phyloP scores from a whole-genome alignment of 345 rosid genomes.

The Pugionium cornutum region DNA sequence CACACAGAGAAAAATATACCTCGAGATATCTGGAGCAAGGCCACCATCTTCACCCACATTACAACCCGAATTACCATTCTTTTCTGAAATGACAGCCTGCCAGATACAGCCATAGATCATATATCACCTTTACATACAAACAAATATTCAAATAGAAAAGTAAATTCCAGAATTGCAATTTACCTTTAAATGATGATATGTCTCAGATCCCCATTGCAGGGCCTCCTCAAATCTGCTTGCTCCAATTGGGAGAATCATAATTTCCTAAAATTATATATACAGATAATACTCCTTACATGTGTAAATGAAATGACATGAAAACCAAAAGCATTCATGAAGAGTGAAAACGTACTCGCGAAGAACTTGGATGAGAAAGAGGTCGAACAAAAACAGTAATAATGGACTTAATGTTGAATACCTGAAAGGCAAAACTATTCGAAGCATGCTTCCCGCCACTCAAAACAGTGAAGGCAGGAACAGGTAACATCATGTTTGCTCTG shows the following conservation, averaged over 20 bases:
- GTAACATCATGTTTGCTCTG: conserved; percentile 62
- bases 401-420: conserved; percentile 48
- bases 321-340: conserved; percentile 2
- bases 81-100: conserved; percentile 91
- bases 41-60: conserved; percentile 97
- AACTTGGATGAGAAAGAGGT: conserved; percentile 18
- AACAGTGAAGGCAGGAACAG: conserved; percentile 93
- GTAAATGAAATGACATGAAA: not conserved
- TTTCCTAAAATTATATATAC: conserved; percentile 56
- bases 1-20: conserved; percentile 46
- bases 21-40: conserved; percentile 85
- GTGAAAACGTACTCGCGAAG: not conserved
- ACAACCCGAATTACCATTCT: conserved; percentile 70
- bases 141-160: conserved; percentile 2
- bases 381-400: not conserved
- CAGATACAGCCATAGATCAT: conserved; percentile 42
- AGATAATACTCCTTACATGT: conserved; percentile 12
- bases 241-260: conserved; percentile 88
- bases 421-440: conserved; percentile 74
- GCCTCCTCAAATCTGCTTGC: conserved; percentile 95
- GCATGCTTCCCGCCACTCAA: conserved; percentile 92
- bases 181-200: conserved; percentile 96
- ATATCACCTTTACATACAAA: conserved; percentile 18
- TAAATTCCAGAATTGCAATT: conserved; percentile 32
- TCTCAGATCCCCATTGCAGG: conserved; percentile 92